phyloP scores from a whole-genome alignment of 2,329 filamentous ascomycete genomes.

The Paecilomyces dactylethromorphus region DNA sequence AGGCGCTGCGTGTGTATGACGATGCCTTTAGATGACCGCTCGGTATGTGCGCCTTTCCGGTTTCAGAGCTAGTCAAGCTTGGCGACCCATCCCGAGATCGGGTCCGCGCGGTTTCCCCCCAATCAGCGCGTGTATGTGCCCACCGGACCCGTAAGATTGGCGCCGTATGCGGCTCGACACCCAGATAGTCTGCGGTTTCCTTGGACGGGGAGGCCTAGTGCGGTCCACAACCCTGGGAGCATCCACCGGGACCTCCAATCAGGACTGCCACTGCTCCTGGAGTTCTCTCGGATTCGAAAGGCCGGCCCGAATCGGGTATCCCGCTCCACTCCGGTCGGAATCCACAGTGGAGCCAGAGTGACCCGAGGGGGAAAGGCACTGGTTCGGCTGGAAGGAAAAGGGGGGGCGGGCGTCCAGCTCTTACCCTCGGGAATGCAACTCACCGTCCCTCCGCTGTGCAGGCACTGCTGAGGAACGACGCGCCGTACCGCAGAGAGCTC shows the following conservation, averaged over 20 bases:
- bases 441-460: neutral
- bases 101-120: neutral
- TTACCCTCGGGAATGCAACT: neutral
- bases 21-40: neutral
- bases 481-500: too few relatives aligned
- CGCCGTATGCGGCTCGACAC: neutral
- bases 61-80: neutral
- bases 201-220: constrained; percentile 2
- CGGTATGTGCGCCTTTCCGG: neutral
- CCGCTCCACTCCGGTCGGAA: constrained; percentile 16
- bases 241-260: constrained; percentile 5
- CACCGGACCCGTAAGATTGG: neutral
- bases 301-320: constrained; percentile 19
- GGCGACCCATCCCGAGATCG: neutral
- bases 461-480: too few relatives aligned
- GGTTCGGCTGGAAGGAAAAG: constrained; percentile 10
- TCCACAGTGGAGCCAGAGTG: constrained; percentile 4
- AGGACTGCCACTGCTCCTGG: neutral
- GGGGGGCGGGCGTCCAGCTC: neutral
- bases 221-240: constrained; percentile 5
- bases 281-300: constrained; percentile 14
- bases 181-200: neutral
- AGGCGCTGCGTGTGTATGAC: neutral
- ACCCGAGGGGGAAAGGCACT: neutral
- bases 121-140: neutral